Conservation (phyloP, 306 rosid genomes). For the Nissolia schottii region DNA sequence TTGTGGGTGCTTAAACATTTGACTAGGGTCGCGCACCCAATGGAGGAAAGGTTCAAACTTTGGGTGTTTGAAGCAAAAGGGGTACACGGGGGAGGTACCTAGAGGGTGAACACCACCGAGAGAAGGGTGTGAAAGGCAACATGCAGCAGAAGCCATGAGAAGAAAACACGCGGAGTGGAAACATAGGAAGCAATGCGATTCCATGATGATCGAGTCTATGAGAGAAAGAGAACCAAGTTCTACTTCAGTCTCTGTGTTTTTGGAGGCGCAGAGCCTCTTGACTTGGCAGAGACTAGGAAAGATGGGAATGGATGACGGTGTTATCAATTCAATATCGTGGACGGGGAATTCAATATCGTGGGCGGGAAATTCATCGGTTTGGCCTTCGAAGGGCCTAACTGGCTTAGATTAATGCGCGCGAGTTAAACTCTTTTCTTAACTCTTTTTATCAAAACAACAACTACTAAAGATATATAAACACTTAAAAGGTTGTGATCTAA, state of each 20-base stretch:
- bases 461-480: too few species aligned
- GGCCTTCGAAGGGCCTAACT: too few species aligned
- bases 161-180: slow-evolving; percentile 36
- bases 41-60: slow-evolving; percentile 12
- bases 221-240: background rate
- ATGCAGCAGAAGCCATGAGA: slow-evolving; percentile 32
- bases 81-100: slow-evolving; percentile 32
- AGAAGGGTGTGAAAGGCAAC: slow-evolving; percentile 29
- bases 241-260: background rate
- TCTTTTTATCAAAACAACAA: too few species aligned
- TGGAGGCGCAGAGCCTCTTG: background rate
- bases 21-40: background rate
- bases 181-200: background rate
- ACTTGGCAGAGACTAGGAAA: background rate
- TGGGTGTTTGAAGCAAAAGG: slow-evolving; percentile 2
- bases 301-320: too few species aligned
- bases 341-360: too few species aligned
- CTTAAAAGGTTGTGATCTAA: too few species aligned
- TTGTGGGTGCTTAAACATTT: slow-evolving; percentile 13
- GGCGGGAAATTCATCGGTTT: too few species aligned
- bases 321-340: too few species aligned
- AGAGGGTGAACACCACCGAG: slow-evolving; percentile 76
- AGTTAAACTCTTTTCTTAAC: too few species aligned
- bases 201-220: slow-evolving; percentile 8
- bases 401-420: too few species aligned